Conservation (phyloP, 805 yeast genomes). For the Barnettozyma populi region DNA sequence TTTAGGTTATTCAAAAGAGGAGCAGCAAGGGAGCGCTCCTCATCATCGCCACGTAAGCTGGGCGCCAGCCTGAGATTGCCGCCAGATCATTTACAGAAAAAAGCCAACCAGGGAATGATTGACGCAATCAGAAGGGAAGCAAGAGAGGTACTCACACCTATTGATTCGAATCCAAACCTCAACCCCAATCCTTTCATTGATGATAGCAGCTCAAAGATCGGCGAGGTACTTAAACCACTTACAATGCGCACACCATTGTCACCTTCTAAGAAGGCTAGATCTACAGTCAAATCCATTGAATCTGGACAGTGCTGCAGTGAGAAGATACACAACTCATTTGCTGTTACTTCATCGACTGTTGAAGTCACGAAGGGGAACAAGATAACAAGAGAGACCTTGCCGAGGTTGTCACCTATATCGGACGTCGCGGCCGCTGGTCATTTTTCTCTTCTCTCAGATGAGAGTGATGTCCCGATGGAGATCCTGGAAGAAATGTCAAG, state of each 20-base stretch:
- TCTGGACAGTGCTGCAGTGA: neutral
- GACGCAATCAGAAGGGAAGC: slow-evolving; percentile 6
- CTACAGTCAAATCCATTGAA: neutral
- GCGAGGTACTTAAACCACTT: slow-evolving; percentile 6
- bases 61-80: neutral
- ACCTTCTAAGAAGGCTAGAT: slow-evolving; percentile 11
- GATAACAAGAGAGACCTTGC: slow-evolving; percentile 1
- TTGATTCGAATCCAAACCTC: slow-evolving; percentile 1
- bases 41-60: neutral
- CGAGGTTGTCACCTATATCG: neutral
- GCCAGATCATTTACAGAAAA: neutral
- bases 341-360: neutral
- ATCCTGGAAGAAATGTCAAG: slow-evolving; percentile 53
- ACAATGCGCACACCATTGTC: slow-evolving; percentile 12
- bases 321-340: neutral
- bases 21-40: neutral
- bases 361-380: neutral
- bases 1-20: neutral
- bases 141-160: slow-evolving; percentile 1
- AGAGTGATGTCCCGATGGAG: slow-evolving; percentile 42
- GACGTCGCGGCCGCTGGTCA: slow-evolving; percentile 11
- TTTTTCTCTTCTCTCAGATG: slow-evolving; percentile 27
- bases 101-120: neutral
- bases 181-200: slow-evolving; percentile 20
- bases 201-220: neutral